Conservation (phyloP, 306 rosid species). For the Citrullus mucosospermus region DNA sequence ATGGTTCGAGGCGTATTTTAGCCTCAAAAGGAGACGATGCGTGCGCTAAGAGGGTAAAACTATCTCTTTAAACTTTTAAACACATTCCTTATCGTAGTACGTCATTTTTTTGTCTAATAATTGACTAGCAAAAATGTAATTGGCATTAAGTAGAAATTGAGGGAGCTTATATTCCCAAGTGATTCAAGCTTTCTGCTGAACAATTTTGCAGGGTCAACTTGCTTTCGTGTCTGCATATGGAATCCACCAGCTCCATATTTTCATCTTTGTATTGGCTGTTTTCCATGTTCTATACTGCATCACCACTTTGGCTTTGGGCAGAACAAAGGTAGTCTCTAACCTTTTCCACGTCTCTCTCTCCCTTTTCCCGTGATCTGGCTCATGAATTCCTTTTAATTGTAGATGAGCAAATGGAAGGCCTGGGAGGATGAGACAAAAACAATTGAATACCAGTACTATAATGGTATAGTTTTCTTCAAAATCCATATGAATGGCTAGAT, state of each 20-base stretch:
- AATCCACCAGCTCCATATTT: conserved; percentile 79
- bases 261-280: conserved; percentile 61
- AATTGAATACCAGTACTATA: conserved; percentile 23
- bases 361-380: neutral
- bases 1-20: conserved; percentile 20
- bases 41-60: conserved; percentile 23
- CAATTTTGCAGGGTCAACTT: conserved; percentile 38
- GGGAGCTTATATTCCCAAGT: neutral
- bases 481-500: neutral
- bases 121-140: neutral
- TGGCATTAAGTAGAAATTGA: neutral
- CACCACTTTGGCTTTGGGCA: conserved; percentile 45
- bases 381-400: conserved; percentile 14
- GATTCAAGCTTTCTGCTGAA: neutral
- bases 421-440: conserved; percentile 76
- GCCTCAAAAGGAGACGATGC: conserved; percentile 23
- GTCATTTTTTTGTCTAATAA: neutral
- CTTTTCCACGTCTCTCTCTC: neutral
- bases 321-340: conserved; percentile 39
- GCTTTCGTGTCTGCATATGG: conserved; percentile 79
- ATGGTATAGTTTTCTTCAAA: conserved; percentile 19
- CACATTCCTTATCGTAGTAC: neutral
- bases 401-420: conserved; percentile 66
- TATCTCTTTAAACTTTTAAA: neutral
- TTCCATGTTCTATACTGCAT: conserved; percentile 66